Evolutionary conservation across 805 yeast genomes (phyloP).

Genomic region (Ascoidea tarda): DNA sequence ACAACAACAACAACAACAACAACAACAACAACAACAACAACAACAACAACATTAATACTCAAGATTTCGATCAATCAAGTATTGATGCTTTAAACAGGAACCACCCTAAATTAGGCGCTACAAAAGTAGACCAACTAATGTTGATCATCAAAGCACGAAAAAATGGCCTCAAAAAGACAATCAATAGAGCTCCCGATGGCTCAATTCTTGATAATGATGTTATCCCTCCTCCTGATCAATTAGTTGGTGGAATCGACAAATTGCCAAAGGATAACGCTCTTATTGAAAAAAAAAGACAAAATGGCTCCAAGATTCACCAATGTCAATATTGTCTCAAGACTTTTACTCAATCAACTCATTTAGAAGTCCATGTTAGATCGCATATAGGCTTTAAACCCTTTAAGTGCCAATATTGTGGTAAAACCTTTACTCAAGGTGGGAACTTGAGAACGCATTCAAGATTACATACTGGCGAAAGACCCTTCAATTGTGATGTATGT

Average conservation of each 20-base stretch:
- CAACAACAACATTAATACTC: background rate
- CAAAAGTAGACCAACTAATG: slow-evolving; percentile 86
- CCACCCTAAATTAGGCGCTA: slow-evolving; percentile 66
- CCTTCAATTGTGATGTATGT: slow-evolving; percentile 42
- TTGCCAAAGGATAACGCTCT: slow-evolving; percentile 19
- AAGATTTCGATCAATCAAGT: background rate
- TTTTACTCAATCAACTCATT: slow-evolving; percentile 82
- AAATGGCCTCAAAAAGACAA: slow-evolving; percentile 53
- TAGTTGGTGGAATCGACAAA: slow-evolving; percentile 74
- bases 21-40: background rate
- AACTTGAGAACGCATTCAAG: slow-evolving; percentile 76
- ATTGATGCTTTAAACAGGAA: slow-evolving; percentile 16
- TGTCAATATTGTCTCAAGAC: slow-evolving; percentile 68
- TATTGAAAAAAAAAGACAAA: slow-evolving; percentile 9
- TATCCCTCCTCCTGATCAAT: slow-evolving; percentile 42
- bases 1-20: background rate
- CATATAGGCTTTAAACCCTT: slow-evolving; percentile 83
- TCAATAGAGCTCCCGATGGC: slow-evolving; percentile 58
- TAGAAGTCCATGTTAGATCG: slow-evolving; percentile 79
- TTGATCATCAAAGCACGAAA: slow-evolving; percentile 80
- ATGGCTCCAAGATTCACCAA: slow-evolving; percentile 40
- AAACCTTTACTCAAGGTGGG: slow-evolving; percentile 82
- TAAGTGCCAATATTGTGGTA: slow-evolving; percentile 65
- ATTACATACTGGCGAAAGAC: slow-evolving; percentile 86
- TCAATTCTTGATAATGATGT: slow-evolving; percentile 43